phyloP scores from a whole-genome alignment of 139 green algal genomes.

The Volvox reticuliferus region DNA sequence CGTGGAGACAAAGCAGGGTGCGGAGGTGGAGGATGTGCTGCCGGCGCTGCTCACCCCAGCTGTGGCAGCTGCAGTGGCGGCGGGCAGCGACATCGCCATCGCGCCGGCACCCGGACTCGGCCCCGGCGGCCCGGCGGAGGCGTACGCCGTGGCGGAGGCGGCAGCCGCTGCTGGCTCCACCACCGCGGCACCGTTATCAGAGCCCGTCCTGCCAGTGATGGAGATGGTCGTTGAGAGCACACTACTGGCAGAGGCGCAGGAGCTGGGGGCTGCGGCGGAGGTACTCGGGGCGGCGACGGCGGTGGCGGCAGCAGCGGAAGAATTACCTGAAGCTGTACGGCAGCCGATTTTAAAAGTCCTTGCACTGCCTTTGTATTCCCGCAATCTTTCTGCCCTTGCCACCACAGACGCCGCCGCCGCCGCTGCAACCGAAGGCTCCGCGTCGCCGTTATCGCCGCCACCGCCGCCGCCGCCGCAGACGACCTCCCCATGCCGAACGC shows the following conservation, averaged over 20 bases:
- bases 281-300: no score
- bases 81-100: neutral
- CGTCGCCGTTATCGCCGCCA: neutral
- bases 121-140: neutral
- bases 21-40: constrained; percentile 35
- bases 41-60: constrained; percentile 14
- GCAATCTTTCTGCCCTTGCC: neutral
- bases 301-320: neutral
- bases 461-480: neutral
- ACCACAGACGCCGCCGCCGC: neutral
- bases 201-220: neutral
- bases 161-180: neutral
- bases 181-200: neutral
- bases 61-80: neutral
- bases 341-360: no score
- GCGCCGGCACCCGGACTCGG: neutral
- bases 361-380: neutral
- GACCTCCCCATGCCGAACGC: neutral
- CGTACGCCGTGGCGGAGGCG: neutral
- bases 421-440: neutral
- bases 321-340: no score
- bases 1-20: neutral
- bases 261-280: neutral
- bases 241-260: constrained; percentile 8
- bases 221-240: constrained; percentile 25